Evolutionary conservation across 306 rosid genomes (phyloP).

Genomic region (Cicer arietinum): DNA sequence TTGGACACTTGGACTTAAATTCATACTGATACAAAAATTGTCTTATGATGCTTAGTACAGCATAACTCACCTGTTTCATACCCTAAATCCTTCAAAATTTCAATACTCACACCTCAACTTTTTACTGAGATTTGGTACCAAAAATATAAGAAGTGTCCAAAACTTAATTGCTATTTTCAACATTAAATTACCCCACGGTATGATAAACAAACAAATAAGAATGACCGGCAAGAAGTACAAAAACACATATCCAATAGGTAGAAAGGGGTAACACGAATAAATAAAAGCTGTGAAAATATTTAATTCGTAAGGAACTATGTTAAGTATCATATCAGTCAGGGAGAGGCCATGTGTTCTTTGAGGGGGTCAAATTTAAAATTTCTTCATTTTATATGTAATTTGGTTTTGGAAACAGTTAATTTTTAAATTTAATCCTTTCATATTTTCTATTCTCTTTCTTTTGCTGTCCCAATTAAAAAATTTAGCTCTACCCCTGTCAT

Average conservation of each 20-base stretch:
- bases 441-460: slow-evolving; percentile 1
- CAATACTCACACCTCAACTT: not conserved
- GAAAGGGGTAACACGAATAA: not conserved
- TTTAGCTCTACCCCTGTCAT: slow-evolving; percentile 22
- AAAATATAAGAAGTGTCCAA: not conserved
- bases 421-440: slow-evolving; percentile 7
- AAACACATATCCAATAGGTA: not conserved
- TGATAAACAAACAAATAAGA: slow-evolving; percentile 21
- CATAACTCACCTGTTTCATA: slow-evolving; percentile 11
- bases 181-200: slow-evolving; percentile 3
- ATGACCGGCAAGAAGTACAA: not conserved
- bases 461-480: slow-evolving; percentile 1
- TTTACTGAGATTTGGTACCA: not conserved
- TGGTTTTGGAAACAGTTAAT: not conserved
- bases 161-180: not conserved
- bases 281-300: not conserved
- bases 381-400: not conserved
- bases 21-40: not conserved
- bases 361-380: not conserved
- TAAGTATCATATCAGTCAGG: not conserved
- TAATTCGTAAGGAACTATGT: slow-evolving; percentile 13
- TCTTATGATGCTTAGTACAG: slow-evolving; percentile 5
- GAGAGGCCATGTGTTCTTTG: slow-evolving; percentile 6
- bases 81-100: slow-evolving; percentile 20
- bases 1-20: slow-evolving; percentile 18